These are phyloP conservation scores for Xylariaceae sp. DNA, from an alignment of 2,329 filamentous ascomycete species.

Conservation along the genomic window DNA sequence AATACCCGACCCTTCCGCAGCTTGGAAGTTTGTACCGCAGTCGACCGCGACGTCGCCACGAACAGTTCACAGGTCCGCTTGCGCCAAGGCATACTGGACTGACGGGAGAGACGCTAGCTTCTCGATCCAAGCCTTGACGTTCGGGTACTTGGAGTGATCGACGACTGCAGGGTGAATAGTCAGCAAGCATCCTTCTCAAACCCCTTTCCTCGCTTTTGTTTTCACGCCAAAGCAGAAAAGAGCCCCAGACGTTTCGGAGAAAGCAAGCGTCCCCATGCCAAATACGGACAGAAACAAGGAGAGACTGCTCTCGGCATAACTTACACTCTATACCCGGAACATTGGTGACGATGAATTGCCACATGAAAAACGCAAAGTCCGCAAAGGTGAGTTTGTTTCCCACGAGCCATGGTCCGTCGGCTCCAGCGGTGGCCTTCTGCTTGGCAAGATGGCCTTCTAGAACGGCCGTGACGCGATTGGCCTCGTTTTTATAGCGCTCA, in stretches of 20 bases:
- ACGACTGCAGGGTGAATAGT: conserved; percentile 1
- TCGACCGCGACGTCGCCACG: no score
- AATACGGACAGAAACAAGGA: no score
- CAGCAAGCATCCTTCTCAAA: neutral
- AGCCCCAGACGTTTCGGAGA: neutral
- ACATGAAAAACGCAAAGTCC: conserved; percentile 23
- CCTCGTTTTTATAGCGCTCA: conserved; percentile 43
- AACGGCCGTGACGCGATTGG: conserved; percentile 42
- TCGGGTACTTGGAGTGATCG: conserved; percentile 11
- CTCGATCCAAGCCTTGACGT: conserved; percentile 16
- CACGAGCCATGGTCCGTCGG: conserved; percentile 20
- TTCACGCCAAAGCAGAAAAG: neutral
- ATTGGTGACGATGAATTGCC: neutral
- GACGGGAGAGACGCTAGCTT: conserved; percentile 2
- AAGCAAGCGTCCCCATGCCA: neutral
- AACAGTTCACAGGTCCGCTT: no score
- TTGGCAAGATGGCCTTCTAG: conserved; percentile 37
- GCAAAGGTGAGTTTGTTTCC: conserved; percentile 21
- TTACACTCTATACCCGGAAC: conserved; percentile 3
- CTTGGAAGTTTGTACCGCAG: no score
- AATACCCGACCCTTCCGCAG: no score
- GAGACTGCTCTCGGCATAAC: neutral
- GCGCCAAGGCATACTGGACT: conserved; percentile 3
- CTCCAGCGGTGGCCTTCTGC: conserved; percentile 18
- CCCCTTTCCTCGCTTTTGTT: neutral